Percentiles rank a stretch among this genome's conserved stretches.
Conservation (phyloP, 257 asterid genomes). For the Solanum pimpinellifolium region DNA sequence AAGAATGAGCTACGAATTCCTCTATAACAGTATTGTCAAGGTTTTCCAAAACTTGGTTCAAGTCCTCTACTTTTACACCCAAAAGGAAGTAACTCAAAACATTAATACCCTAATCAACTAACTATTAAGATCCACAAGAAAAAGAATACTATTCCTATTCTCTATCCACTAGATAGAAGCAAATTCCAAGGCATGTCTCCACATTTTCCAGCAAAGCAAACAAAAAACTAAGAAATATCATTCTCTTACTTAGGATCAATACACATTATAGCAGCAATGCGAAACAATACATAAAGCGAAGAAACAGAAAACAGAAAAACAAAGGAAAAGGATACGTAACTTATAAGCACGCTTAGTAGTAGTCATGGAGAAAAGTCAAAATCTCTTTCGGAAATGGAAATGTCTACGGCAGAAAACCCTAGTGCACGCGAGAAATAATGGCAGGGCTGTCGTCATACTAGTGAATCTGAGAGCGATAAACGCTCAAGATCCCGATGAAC, state of each 20-base stretch:
- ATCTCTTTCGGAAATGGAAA: neutral
- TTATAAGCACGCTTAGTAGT: constrained; percentile 95
- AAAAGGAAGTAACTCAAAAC: neutral
- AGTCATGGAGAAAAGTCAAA: constrained; percentile 26
- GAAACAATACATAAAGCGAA: neutral
- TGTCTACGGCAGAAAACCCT: neutral
- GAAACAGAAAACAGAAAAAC: neutral
- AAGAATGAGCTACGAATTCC: constrained; percentile 99
- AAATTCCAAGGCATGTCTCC: neutral
- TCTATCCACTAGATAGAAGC: neutral
- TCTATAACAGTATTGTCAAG: constrained; percentile 58
- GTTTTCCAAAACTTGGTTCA: constrained; percentile 14
- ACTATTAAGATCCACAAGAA: neutral
- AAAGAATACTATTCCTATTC: neutral
- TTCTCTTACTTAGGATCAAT: neutral
- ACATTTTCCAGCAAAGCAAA: neutral
- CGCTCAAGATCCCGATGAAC: neutral
- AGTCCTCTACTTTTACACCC: neutral
- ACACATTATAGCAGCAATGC: neutral
- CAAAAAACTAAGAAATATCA: neutral
- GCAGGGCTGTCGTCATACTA: neutral
- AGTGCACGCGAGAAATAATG: neutral
- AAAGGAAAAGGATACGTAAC: constrained; percentile 88
- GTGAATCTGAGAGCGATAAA: neutral
- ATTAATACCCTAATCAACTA: neutral